Percentiles rank a stretch among this genome's conserved stretches.
Evolutionary conservation across 2,329 filamentous ascomycete species (phyloP).

Genomic region (Fusarium sp.): DNA sequence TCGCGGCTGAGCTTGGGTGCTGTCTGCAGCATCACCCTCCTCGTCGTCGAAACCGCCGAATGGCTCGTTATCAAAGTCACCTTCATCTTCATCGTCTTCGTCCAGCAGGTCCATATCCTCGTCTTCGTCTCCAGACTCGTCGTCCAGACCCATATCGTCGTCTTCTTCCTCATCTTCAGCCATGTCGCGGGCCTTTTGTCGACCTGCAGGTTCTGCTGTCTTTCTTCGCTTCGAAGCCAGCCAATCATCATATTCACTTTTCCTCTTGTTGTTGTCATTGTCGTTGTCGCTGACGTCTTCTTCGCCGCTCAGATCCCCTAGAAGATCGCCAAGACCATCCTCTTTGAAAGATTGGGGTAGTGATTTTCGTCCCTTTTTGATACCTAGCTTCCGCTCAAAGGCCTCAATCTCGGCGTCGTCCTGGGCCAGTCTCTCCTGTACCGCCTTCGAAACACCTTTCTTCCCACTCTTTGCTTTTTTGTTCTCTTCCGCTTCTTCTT

Average conservation of each 20-base stretch:
- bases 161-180: slow-evolving; percentile 38
- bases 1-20: slow-evolving; percentile 56
- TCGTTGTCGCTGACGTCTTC: slow-evolving; percentile 61
- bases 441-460: slow-evolving; percentile 29
- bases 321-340: slow-evolving; percentile 83
- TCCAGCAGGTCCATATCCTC: slow-evolving; percentile 44
- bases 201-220: slow-evolving; percentile 45
- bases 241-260: slow-evolving; percentile 70
- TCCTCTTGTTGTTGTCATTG: slow-evolving; percentile 69
- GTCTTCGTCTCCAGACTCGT: slow-evolving; percentile 29
- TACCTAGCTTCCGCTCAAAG: slow-evolving; percentile 87
- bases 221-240: slow-evolving; percentile 68
- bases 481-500: slow-evolving; percentile 41
- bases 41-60: slow-evolving; percentile 57
- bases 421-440: slow-evolving; percentile 71
- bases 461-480: slow-evolving; percentile 47
- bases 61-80: slow-evolving; percentile 49
- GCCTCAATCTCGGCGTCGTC: slow-evolving; percentile 91
- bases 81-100: slow-evolving; percentile 46
- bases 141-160: slow-evolving; percentile 39
- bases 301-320: slow-evolving; percentile 68
- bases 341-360: slow-evolving; percentile 79
- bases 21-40: slow-evolving; percentile 45
- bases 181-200: slow-evolving; percentile 31
- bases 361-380: slow-evolving; percentile 80